Evolutionary conservation across 2,329 filamentous ascomycete species (phyloP), one percentile per base, ranked within the genome.

Genomic region (Nakataea oryzae): DNA sequence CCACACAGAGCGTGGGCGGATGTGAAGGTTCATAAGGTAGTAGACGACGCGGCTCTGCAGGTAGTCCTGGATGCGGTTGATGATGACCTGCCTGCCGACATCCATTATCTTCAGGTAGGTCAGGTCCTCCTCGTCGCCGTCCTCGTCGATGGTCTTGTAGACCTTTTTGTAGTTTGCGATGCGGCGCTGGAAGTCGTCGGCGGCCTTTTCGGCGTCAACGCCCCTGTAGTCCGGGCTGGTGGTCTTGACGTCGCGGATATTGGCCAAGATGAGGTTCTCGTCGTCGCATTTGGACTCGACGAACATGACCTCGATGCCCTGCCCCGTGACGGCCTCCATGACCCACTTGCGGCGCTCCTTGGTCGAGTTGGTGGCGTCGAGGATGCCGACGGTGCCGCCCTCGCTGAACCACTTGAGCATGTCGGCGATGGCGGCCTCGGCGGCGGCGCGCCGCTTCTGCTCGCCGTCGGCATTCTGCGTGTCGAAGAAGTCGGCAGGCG

Each of bases 61-160:
- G 72, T 99, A 99, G 75, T 99, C 95, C 72, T 92, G 88, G 70
- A 99, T 96, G 72, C 90, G 88, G 77, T 97, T 99, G 83, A 99
- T 97, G 71, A 97, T 95, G 72, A 97, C 93, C 71, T 96, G 91
- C 68, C 91, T 91, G 63, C 95, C 93, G 14, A 97, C 91, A 71
- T 99, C 88, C 81, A 97, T 96, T 72, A 99, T 89, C 77, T 99
- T 97, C 72, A 97, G 88, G 72, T 97, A 99, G 50, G 95, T 96
- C 69, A 95, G 85, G 68, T 93, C 82, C 68, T 84, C 86, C 79
- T 97, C 93, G 66, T 96, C 89, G 55, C 78, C 79, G 65, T 86
- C 82, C 67, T 89, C 89, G 68, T 96, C 91, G 69, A 99, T 91
- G 1, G 91, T 93, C 77, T 96, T 86, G 75, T 99, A 99, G 30